These are phyloP conservation scores for Leccinum arenicola DNA, from an alignment of 768 basidiomycete genomes.

Conservation along the genomic window DNA sequence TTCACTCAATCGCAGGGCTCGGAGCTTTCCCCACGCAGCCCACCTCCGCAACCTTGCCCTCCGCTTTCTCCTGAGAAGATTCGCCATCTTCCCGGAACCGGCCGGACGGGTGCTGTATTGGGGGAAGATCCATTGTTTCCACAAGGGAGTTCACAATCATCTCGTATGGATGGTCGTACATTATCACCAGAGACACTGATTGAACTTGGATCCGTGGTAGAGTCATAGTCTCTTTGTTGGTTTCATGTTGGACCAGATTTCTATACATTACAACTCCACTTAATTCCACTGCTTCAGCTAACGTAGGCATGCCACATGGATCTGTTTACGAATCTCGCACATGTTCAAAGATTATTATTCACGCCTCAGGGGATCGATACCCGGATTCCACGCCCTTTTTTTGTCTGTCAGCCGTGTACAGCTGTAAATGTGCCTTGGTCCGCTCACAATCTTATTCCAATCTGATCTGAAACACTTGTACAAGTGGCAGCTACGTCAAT, in stretches of 20 bases:
- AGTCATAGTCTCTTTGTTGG: slow-evolving; percentile 20
- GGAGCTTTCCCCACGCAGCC: slow-evolving; percentile 31
- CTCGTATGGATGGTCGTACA: slow-evolving; percentile 26
- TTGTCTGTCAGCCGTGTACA: slow-evolving; percentile 2
- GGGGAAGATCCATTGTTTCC: slow-evolving; percentile 21
- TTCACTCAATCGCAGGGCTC: slow-evolving; percentile 48
- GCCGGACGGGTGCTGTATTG: slow-evolving; percentile 28
- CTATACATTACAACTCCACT: slow-evolving; percentile 26
- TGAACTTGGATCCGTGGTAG: slow-evolving; percentile 24
- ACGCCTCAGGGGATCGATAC: background rate
- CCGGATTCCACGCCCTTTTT: slow-evolving; percentile 1
- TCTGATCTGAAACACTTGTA: slow-evolving; percentile 9
- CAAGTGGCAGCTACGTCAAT: background rate
- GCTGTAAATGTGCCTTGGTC: background rate
- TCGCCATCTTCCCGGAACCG: slow-evolving; percentile 35
- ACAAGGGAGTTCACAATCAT: slow-evolving; percentile 31
- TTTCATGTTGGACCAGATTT: slow-evolving; percentile 8
- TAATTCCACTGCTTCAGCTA: slow-evolving; percentile 33
- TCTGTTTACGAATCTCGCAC: slow-evolving; percentile 12
- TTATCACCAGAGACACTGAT: slow-evolving; percentile 29
- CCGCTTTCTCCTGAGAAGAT: slow-evolving; percentile 46
- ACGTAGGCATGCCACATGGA: slow-evolving; percentile 10
- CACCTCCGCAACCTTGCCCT: slow-evolving; percentile 27
- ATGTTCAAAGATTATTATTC: slow-evolving; percentile 11
- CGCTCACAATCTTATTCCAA: background rate